Base-by-base conservation (phyloP, 2,329 filamentous ascomycete species). In the Ilyonectria sp. region DNA sequence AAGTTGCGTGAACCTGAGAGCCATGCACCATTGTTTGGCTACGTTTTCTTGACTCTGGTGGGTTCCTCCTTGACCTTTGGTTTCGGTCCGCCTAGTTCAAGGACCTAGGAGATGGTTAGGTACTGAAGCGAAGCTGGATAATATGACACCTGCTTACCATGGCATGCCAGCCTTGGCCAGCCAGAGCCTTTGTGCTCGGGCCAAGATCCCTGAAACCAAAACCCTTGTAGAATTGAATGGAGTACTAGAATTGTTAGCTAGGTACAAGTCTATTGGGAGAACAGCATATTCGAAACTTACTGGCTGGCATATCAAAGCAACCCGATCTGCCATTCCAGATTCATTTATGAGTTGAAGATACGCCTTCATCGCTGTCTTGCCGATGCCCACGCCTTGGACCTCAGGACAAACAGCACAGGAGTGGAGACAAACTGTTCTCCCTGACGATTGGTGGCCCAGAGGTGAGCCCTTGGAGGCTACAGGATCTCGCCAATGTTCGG, bases 141-240 rank as follows among this genome's bases (percentile, higher is more conserved):
- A 26, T 17, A 21, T 15, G 5, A 35, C 1, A 10, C 35, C 17
- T 40, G 43, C 85, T 79, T 79, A 94, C 92, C 93, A 97, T 90
- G 78, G 96, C 91, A 73, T 89, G 86, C 94, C 94, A 97, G 19
- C 90, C 91, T 35, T 94, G 93, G 43, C 94, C 94, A 21, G 91
- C 92, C 81, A 94, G 94, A 65, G 88, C 85, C 57, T 89, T 91
- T 67, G 88, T 82, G 79, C 94, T 96, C 56, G 86, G 83, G 0
- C 94, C 94, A 33, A 86, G 80, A 72, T 91, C 89, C 71, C 84
- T 83, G 78, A 96, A 97, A 0, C 94, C 90, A 72, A 94, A 87
- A n/a, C 86, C 86, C 78, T 91, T 87, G 78, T 97, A 98, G 79
- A 93, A 97, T 1, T 83, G 83, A 29, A 95, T 84, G 43, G 95